Base-by-base conservation (phyloP, 2,329 filamentous ascomycete species). In the Keithomyces neogunnii region DNA sequence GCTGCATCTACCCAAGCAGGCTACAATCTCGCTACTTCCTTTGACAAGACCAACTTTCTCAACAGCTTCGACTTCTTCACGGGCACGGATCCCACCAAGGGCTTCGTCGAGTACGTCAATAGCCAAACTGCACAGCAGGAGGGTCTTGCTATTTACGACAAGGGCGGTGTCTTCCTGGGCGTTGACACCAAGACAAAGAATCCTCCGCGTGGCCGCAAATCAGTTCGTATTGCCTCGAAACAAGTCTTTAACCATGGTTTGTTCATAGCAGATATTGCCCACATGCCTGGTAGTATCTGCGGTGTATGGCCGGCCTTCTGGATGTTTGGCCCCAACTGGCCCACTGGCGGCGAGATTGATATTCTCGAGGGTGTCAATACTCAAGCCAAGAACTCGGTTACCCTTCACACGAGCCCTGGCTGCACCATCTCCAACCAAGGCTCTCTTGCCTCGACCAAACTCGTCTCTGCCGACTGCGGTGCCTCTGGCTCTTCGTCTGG, bases 261-360 rank as follows among this genome's bases (percentile, higher is more conserved):
- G 50, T 81, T 91, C 64, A 73, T 91, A 44, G 74, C 85, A 50
- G 88, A 92, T 62, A 78, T 90, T 52, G 75, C 73, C 8, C 87
- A 91, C 65, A 89, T 90, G 82, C 88, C 88, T n/a, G 76, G 76
- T 26, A 80, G 80, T 42, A 71, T 74, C 54, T 90, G 87, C 61
- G 87, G 86, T 35, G 77, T 81, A 11, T 92, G 88, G 88, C 86
- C 87, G 1, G 87, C 87, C 11, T 86, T 85, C 65, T 87, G 79
- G 79, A 74, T 72, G 48, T 75, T 88, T 35, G 86, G 86, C 13
- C 72, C 75, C n/a, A 68, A 77, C 61, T 91, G 88, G 88, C 88
- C 88, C 2, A 65, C 64, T 42, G 72, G 73, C 6, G 87, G 87
- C 45, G 88, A 91, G 69, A 87, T 92, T 60, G 88, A 92, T 65